Conservation (phyloP, 176 grass and related monocot species). For the Elaeis guineensis region DNA sequence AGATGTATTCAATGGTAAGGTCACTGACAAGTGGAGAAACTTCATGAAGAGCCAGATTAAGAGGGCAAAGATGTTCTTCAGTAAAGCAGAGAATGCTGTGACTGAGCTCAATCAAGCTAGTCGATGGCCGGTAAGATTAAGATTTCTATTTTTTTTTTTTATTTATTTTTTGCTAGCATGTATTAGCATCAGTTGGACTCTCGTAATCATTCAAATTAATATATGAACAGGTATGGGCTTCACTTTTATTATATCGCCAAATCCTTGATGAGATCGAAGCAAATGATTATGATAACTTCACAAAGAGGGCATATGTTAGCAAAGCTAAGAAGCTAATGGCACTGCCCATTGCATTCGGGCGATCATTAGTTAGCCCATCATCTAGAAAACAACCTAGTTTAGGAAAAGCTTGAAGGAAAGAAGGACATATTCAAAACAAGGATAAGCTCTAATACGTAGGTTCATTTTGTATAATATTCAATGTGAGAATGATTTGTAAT, state of each 20-base stretch:
- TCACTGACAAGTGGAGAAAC: conserved; percentile 55
- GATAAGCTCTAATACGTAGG: too few species aligned
- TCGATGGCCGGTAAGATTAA: conserved; percentile 62
- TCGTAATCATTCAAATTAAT: too few species aligned
- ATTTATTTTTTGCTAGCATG: neutral
- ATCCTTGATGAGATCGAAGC: conserved; percentile 96
- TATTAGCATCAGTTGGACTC: too few species aligned
- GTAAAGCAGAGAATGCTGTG: conserved; percentile 56
- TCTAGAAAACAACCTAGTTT: conserved; percentile 12
- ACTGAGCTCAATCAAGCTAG: conserved; percentile 79
- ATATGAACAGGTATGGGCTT: conserved; percentile 71
- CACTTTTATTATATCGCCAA: conserved; percentile 71
- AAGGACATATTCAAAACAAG: too few species aligned
- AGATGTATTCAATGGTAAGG: conserved; percentile 61
- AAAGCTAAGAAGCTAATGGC: conserved; percentile 83
- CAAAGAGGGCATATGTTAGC: conserved; percentile 67
- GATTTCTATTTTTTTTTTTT: neutral
- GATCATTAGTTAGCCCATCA: conserved; percentile 45
- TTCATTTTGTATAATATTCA: too few species aligned
- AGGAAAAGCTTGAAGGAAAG: too few species aligned
- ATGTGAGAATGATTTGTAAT: too few species aligned
- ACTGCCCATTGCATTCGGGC: conserved; percentile 60
- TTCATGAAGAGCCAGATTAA: conserved; percentile 84
- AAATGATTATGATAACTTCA: conserved; percentile 87
- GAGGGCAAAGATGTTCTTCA: conserved; percentile 57